These are phyloP conservation scores for Calycina herbarum DNA, from an alignment of 2,329 filamentous ascomycete genomes.

Conservation along the genomic window DNA sequence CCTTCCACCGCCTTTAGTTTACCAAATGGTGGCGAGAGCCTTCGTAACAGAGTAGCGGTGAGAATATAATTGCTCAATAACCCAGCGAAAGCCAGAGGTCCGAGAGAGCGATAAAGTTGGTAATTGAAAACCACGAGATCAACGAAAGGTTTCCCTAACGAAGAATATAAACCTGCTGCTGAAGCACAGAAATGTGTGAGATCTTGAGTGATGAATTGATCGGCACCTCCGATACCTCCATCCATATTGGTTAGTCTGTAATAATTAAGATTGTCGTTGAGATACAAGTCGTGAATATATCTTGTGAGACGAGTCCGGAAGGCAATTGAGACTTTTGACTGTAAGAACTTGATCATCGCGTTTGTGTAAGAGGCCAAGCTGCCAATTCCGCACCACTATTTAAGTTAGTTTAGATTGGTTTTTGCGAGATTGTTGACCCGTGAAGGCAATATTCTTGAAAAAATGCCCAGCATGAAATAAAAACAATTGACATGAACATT, in stretches of 20 bases:
- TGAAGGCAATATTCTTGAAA: neutral
- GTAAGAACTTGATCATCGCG: constrained; percentile 97
- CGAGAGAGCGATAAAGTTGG: constrained; percentile 88
- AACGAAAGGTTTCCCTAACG: constrained; percentile 95
- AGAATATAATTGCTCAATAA: constrained; percentile 91
- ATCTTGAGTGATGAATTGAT: constrained; percentile 98
- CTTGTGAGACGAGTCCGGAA: constrained; percentile 92
- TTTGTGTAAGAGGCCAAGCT: constrained; percentile 96
- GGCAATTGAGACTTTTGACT: constrained; percentile 96
- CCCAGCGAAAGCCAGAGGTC: constrained; percentile 81
- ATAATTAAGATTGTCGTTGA: constrained; percentile 93
- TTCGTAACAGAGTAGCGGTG: constrained; percentile 85
- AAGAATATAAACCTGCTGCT: constrained; percentile 91
- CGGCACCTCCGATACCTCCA: constrained; percentile 85
- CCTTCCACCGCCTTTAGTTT: constrained; percentile 97
- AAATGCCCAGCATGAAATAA: neutral
- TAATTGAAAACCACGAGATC: constrained; percentile 98
- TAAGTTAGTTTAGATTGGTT: constrained; percentile 18
- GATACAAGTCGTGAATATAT: constrained; percentile 95
- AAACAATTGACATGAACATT: neutral
- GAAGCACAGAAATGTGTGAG: constrained; percentile 92
- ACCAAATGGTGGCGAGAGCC: constrained; percentile 90
- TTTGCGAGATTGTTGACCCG: neutral
- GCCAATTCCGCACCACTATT: constrained; percentile 85
- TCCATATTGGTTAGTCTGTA: constrained; percentile 94